Evolutionary conservation across 495 filamentous ascomycete species (phyloP), one percentile per base, ranked within the genome.

Genomic region (Lindgomyces ingoldianus): DNA sequence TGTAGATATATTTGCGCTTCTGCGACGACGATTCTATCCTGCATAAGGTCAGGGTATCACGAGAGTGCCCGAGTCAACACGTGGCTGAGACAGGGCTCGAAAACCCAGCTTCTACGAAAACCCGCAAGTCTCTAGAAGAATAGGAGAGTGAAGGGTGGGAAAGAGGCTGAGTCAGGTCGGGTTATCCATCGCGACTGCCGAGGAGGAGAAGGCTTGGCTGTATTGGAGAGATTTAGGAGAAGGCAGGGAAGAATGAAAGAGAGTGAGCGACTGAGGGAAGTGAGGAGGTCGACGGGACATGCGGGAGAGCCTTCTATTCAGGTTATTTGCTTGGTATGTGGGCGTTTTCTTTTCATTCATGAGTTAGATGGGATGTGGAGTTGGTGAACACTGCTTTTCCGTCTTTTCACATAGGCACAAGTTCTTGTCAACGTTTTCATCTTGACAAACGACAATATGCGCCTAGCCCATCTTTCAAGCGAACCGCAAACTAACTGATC

Each of bases 311-410:
- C 69, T 56, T 60, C 64, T 16, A 67, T 74, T 24, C 72, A 74
- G 64, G 70, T 74, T 21, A 71, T 73, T 19, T 74, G 72, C 45
- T 61, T 74, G 68, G 72, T 74, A 58, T 60, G 72, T 72, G 14
- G 8, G 22, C 50, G 14, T 29, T 53, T 16, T 36, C 4, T 53
- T n/a, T 11, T 12, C 29, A 2, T 53, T 19, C 29, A 18, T 14
- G 36, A n/a, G 9, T 41, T 9, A n/a, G 36, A 41, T 41, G 36
- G 36, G n/a, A 9, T 41, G 36, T 41, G 8, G 36, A 41, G n/a
- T 9, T 9, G 9, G n/a, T 41, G 36, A 8, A 9, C 36, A 41
- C 36, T 9, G 9, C 36, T 41, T n/a, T 41, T 9, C 36, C 36
- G 10, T 30, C 16, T 39, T 54, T 29, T 12, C n/a, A 41, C 18